Conservation (phyloP, 192 early-diverging fungal genomes). For the Coemansia sp. region DNA sequence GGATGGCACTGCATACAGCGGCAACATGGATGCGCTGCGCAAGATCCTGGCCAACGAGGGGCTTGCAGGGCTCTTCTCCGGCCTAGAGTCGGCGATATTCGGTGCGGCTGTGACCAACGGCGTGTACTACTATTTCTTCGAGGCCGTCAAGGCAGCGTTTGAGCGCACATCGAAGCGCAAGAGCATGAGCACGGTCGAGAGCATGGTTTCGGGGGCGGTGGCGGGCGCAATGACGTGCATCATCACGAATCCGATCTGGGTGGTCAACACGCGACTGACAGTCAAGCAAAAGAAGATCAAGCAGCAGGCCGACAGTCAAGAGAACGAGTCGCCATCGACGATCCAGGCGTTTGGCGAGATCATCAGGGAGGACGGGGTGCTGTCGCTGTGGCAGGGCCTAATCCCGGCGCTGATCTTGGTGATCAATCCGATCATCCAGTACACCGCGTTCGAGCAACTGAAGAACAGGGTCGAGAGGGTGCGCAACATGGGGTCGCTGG, state of each 20-base stretch:
- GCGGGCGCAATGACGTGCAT: constrained; percentile 79
- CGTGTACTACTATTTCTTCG: constrained; percentile 85
- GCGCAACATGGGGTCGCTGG: constrained; percentile 71
- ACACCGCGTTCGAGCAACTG: constrained; percentile 96
- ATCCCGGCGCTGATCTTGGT: constrained; percentile 95
- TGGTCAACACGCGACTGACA: constrained; percentile 90
- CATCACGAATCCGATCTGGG: constrained; percentile 98
- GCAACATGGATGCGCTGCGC: constrained; percentile 69
- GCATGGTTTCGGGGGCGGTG: constrained; percentile 90
- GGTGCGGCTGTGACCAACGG: constrained; percentile 97
- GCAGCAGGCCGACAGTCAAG: constrained; percentile 46
- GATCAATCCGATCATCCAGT: constrained; percentile 99
- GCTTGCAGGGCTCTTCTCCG: constrained; percentile 85
- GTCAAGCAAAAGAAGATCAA: constrained; percentile 68
- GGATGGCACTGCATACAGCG: constrained; percentile 60
- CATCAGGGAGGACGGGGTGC: constrained; percentile 82
- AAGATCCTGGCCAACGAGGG: constrained; percentile 93
- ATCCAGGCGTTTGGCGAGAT: constrained; percentile 67
- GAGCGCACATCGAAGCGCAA: constrained; percentile 65
- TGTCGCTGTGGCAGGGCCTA: constrained; percentile 89
- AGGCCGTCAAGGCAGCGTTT: constrained; percentile 81
- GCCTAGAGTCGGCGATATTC: constrained; percentile 91
- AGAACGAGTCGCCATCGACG: constrained; percentile 51
- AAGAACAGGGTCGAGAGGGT: constrained; percentile 64
- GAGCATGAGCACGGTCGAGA: constrained; percentile 78